Evolutionary conservation across 2,329 filamentous ascomycete species (phyloP).

Genomic region (Aureobasidium sp.): DNA sequence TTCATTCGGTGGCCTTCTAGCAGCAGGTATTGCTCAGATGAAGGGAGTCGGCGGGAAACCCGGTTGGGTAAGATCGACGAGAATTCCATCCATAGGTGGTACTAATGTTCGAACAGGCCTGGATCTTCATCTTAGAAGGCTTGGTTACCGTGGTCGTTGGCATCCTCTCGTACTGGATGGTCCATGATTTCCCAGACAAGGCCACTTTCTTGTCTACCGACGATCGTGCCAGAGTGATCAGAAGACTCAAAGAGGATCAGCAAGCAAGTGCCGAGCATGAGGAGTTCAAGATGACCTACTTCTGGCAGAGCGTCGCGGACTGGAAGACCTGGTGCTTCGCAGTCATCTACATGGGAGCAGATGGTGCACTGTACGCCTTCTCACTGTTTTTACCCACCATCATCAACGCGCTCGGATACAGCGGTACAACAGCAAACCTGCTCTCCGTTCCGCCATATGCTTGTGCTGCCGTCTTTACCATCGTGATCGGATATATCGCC

Average conservation of each 20-base stretch:
- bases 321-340: conserved; percentile 78
- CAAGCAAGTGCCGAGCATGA: conserved; percentile 60
- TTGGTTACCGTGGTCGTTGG: conserved; percentile 63
- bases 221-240: conserved; percentile 65
- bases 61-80: conserved; percentile 21
- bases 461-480: conserved; percentile 60
- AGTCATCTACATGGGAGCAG: conserved; percentile 66
- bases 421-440: conserved; percentile 58
- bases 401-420: conserved; percentile 54
- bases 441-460: conserved; percentile 72
- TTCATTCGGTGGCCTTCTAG: conserved; percentile 67
- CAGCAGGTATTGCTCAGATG: conserved; percentile 65
- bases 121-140: conserved; percentile 50
- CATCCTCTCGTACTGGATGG: conserved; percentile 64
- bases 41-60: conserved; percentile 48
- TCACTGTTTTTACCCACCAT: conserved; percentile 75
- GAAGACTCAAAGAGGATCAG: conserved; percentile 61
- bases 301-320: conserved; percentile 66
- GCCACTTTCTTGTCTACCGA: conserved; percentile 61
- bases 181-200: conserved; percentile 74
- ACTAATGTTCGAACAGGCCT: conserved; percentile 21
- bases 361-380: conserved; percentile 68
- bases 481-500: conserved; percentile 64
- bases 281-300: conserved; percentile 63
- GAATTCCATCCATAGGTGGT: too few relatives aligned